Evolutionary conservation across 305 asterid species (phyloP).

Genomic region (Fraxinus sp.): DNA sequence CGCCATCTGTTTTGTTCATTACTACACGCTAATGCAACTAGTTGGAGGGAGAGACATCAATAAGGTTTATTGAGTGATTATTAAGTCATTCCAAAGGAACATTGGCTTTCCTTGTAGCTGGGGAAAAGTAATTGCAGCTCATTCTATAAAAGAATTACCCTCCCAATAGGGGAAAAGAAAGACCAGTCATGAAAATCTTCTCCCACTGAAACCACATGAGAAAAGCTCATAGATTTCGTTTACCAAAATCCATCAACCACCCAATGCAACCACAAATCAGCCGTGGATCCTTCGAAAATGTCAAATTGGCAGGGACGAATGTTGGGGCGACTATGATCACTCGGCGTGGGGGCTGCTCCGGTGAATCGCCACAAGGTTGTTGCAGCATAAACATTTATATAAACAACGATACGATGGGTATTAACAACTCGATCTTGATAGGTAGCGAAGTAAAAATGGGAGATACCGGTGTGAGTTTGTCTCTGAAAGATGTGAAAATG

Average conservation of each 20-base stretch:
- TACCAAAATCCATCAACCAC: constrained; percentile 12
- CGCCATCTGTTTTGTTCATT: neutral
- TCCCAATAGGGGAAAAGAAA: neutral
- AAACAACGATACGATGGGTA: constrained; percentile 65
- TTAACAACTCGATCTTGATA: constrained; percentile 67
- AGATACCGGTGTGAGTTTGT: constrained; percentile 61
- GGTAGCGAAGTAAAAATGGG: constrained; percentile 69
- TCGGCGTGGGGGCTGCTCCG: constrained; percentile 26
- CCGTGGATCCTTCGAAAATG: constrained; percentile 43
- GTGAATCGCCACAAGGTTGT: constrained; percentile 30
- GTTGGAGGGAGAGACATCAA: neutral
- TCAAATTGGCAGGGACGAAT: constrained; percentile 53
- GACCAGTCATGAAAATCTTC: constrained; percentile 30
- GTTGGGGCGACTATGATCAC: constrained; percentile 59
- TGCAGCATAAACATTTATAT: constrained; percentile 56
- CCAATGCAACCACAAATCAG: constrained; percentile 27
- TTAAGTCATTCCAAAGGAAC: constrained; percentile 60
- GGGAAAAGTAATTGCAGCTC: constrained; percentile 28
- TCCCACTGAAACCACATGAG: constrained; percentile 19
- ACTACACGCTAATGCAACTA: neutral
- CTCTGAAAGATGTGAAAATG: constrained; percentile 50
- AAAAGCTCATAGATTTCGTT: constrained; percentile 5
- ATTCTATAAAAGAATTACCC: constrained; percentile 12
- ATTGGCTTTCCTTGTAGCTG: constrained; percentile 54
- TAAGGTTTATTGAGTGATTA: constrained; percentile 33